A percentile compares a stretch with the other conserved stretches of the same genome.
Conservation (phyloP, 306 rosid species). For the Nissolia schottii region DNA sequence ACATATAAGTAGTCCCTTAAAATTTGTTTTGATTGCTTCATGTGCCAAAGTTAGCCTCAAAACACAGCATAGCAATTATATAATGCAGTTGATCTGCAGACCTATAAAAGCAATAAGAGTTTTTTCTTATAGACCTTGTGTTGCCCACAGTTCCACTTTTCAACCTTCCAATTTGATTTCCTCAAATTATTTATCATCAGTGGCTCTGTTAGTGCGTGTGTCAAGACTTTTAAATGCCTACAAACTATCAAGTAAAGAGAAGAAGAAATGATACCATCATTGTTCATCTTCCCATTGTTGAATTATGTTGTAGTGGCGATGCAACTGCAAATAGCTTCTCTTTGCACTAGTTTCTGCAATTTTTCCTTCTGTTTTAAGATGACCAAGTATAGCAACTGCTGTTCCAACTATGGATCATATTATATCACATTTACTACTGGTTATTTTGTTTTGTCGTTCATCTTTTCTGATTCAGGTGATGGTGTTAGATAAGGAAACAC, state of each 20-base stretch:
- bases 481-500: constrained; percentile 49
- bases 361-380: neutral
- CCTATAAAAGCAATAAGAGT: neutral
- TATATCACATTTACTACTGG: neutral
- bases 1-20: neutral
- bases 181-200: neutral
- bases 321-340: neutral
- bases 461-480: constrained; percentile 34
- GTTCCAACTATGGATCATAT: neutral
- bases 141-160: neutral
- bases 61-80: neutral
- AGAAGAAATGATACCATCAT: neutral
- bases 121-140: neutral
- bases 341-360: neutral
- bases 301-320: neutral
- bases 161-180: neutral
- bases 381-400: neutral
- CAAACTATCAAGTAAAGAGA: neutral
- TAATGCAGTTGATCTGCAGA: neutral
- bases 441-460: constrained; percentile 5
- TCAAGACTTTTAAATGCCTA: neutral
- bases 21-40: neutral
- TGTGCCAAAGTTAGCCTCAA: neutral
- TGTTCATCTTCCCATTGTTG: neutral
- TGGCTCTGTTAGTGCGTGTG: neutral